Evolutionary conservation across 2,329 filamentous ascomycete species (phyloP).

Genomic region (Trichoderma citrinoviride): DNA sequence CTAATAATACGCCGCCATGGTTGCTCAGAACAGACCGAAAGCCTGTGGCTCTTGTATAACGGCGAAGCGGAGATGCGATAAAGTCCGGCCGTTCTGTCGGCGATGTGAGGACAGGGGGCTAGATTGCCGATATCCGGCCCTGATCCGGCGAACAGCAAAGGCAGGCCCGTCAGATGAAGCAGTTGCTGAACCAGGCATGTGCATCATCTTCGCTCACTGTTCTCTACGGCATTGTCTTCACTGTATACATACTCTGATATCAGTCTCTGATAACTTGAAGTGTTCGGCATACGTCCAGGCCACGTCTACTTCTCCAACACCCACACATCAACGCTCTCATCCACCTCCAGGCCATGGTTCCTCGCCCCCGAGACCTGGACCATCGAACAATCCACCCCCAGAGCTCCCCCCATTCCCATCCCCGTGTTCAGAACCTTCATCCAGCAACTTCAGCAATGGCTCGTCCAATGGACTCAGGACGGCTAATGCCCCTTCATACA

Average conservation of each 20-base stretch:
- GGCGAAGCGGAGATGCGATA: background rate
- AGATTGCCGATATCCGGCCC: background rate
- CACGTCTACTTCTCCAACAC: background rate
- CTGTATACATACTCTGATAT: background rate
- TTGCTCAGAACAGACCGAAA: background rate
- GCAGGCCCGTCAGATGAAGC: background rate
- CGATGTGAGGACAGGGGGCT: background rate
- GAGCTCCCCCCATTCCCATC: background rate
- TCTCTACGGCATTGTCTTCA: no score
- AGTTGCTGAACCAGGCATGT: background rate
- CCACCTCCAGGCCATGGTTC: background rate
- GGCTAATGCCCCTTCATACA: background rate
- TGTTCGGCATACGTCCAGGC: background rate
- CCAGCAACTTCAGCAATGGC: background rate
- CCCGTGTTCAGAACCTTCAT: background rate
- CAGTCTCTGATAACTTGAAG: background rate
- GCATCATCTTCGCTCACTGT: background rate
- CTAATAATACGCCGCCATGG: background rate
- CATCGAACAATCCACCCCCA: background rate
- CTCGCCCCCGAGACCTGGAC: background rate
- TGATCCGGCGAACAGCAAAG: background rate
- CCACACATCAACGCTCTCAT: background rate
- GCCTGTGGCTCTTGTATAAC: background rate
- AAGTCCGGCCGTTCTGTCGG: background rate
- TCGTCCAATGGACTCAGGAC: background rate